Base-by-base conservation (phyloP, 305 asterid species). In the Fraxinus nigra region DNA sequence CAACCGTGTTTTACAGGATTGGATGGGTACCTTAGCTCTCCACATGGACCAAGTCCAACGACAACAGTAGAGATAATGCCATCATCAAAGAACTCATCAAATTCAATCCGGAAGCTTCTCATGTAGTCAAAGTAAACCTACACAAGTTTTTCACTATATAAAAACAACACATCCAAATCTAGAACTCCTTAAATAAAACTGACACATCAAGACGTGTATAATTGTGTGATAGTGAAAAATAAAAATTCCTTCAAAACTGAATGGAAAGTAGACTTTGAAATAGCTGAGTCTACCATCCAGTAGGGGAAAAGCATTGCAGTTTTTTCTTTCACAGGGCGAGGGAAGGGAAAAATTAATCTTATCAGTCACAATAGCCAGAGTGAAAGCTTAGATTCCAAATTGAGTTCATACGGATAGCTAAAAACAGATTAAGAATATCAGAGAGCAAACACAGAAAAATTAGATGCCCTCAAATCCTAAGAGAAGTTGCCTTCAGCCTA, bases 71-170 rank as follows among this genome's bases (percentile, higher is more conserved):
- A 89, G 87, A 93, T 89, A 88, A 88, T 77, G 77, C 91, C 94
- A 43, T 87, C 90, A 78, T 85, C 95, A 80, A 93, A 92, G 79
- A 90, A 91, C 84, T 92, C 97, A 34, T 91, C 87, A 84, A 93
- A 91, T 86, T 90, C 97, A 82, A 87, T 91, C 76, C 97, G 93
- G 80, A 93, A 92, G 92, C 97, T 90, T 89, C 97, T 88, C 97
- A 92, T 93, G 87, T 80, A 93, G 80, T 93, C 97, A 85, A 90
- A 93, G 89, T 93, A 93, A 83, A 92, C 95, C 97, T 92, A 84
- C 88, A 90, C 43, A 81, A 89, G 79, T 81, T 78, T 76, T 84
- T 80, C 75, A 84, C 70, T 43, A 59, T 43, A 79, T 76, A 54
- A 80, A 79, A 32, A 82, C 80, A 77, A 67, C 76, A 65, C 77